These are phyloP conservation scores for Claviceps sorghi DNA, from an alignment of 2,329 filamentous ascomycete species.

Conservation along the genomic window DNA sequence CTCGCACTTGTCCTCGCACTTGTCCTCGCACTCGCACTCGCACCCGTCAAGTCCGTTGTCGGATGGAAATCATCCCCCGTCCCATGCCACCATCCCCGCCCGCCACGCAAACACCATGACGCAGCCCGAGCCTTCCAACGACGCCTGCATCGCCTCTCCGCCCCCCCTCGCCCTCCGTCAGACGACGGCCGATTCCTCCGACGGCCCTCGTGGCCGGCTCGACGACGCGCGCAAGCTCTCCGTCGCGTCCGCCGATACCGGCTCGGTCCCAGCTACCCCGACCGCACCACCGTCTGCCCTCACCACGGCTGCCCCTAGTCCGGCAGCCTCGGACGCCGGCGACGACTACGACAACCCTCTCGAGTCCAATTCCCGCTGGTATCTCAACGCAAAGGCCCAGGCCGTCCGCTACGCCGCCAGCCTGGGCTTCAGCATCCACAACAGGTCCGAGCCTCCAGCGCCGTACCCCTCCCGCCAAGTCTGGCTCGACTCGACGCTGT, in stretches of 20 bases:
- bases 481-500: constrained; percentile 29
- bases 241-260: constrained; percentile 2
- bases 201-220: constrained; percentile 1
- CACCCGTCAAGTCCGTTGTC: too few relatives aligned
- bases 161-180: neutral
- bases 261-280: constrained; percentile 1
- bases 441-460: constrained; percentile 25
- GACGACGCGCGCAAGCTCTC: constrained; percentile 7
- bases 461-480: constrained; percentile 24
- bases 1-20: too few relatives aligned
- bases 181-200: neutral
- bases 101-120: neutral
- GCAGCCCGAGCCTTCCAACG: neutral
- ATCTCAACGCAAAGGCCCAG: constrained; percentile 26
- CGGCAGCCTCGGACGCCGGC: constrained; percentile 18
- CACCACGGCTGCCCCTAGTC: constrained; percentile 14
- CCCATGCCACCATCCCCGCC: neutral
- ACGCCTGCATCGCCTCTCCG: neutral
- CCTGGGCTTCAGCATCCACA: constrained; percentile 27
- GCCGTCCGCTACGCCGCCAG: constrained; percentile 30
- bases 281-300: constrained; percentile 8
- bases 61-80: neutral
- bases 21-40: too few relatives aligned
- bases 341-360: constrained; percentile 29
- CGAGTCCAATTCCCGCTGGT: constrained; percentile 28